Evolutionary conservation across 768 basidiomycete species (phyloP).

Genomic region (Rubroboletus satanas): DNA sequence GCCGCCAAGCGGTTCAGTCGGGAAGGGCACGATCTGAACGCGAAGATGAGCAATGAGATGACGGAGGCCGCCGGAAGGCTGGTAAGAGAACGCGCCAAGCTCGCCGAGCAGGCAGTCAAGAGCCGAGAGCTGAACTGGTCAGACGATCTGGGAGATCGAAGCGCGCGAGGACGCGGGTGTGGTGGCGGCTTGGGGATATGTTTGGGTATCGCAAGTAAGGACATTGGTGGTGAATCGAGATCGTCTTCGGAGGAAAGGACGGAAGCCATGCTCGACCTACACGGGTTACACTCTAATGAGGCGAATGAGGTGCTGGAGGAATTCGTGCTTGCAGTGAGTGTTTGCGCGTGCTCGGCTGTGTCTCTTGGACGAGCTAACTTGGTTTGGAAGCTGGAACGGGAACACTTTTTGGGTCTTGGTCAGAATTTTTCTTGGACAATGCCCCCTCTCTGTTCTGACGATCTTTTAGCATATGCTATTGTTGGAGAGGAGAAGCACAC

Average conservation of each 20-base stretch:
- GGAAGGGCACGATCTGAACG: slow-evolving; percentile 92
- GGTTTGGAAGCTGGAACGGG: slow-evolving; percentile 66
- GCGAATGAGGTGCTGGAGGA: slow-evolving; percentile 88
- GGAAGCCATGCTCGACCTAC: slow-evolving; percentile 84
- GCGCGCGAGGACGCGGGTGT: slow-evolving; percentile 64
- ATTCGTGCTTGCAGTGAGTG: slow-evolving; percentile 80
- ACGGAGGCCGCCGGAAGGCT: slow-evolving; percentile 78
- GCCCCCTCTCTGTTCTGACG: slow-evolving; percentile 4
- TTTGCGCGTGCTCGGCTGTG: background rate
- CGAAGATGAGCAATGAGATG: slow-evolving; percentile 86
- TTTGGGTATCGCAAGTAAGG: slow-evolving; percentile 75
- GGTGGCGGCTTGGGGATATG: slow-evolving; percentile 84
- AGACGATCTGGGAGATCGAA: slow-evolving; percentile 80
- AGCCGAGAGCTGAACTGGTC: slow-evolving; percentile 69
- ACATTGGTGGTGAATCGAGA: slow-evolving; percentile 49
- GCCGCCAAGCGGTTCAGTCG: slow-evolving; percentile 92
- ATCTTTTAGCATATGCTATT: slow-evolving; percentile 67
- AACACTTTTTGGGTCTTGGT: slow-evolving; percentile 87
- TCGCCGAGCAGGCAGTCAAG: slow-evolving; percentile 74
- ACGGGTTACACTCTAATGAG: slow-evolving; percentile 91
- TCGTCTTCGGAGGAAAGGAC: slow-evolving; percentile 83
- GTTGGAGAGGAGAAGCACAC: slow-evolving; percentile 97
- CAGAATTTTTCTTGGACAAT: slow-evolving; percentile 23
- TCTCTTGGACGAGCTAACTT: slow-evolving; percentile 11
- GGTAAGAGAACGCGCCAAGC: slow-evolving; percentile 73